Percentiles rank a stretch among this genome's conserved stretches.
These are phyloP conservation scores for Fusarium coicis DNA, from an alignment of 2,329 filamentous ascomycete species.

Conservation along the genomic window DNA sequence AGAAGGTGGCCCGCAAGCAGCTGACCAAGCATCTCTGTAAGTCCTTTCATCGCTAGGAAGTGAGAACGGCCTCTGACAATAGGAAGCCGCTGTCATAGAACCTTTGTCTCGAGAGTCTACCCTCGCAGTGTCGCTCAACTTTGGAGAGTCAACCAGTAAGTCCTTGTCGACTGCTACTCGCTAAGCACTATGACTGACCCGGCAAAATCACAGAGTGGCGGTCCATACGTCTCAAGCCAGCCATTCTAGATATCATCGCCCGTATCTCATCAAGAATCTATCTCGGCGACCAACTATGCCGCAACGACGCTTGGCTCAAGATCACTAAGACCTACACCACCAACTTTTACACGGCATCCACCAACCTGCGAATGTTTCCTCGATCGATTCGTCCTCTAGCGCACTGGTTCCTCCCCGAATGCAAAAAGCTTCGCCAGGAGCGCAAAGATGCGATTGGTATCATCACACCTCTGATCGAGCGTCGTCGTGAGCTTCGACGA, in stretches of 20 bases:
- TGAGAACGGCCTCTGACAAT: fast-evolving
- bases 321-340: constrained; percentile 5
- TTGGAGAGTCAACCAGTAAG: not conserved
- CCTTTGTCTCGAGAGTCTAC: not conserved
- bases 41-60: fast-evolving
- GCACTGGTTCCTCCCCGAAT: constrained; percentile 6
- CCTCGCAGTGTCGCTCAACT: not conserved
- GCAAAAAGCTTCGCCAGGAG: not conserved
- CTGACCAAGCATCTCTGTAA: not conserved
- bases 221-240: not conserved
- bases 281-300: not conserved
- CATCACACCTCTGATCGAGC: not conserved
- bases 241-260: not conserved
- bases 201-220: not conserved
- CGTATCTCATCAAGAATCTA: constrained; percentile 1
- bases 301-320: constrained; percentile 1
- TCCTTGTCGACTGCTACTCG: too few relatives aligned
- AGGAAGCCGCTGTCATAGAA: not conserved
- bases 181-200: too few relatives aligned
- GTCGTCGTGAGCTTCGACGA: not conserved
- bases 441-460: not conserved
- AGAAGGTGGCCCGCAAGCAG: not conserved
- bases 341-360: not conserved
- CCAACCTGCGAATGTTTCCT: not conserved
- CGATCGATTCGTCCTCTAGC: not conserved